Base-by-base conservation (phyloP, 2,329 filamentous ascomycete species). In the Stemphylium vesicarium region DNA sequence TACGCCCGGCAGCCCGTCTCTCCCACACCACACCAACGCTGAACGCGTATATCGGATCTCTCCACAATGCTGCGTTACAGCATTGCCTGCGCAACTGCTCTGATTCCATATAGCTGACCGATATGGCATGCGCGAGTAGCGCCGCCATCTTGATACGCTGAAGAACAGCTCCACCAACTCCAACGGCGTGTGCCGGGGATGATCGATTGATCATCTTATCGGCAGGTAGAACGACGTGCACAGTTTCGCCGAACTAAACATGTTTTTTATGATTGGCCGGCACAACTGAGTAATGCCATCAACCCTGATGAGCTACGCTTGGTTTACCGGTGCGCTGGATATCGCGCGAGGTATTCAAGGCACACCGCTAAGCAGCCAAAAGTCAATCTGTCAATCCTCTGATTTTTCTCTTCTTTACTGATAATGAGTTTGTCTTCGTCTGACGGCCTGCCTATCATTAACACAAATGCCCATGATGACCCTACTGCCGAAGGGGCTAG, bases 401-500 rank as follows among this genome's bases (percentile, higher is more conserved):
- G 15, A 35, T 31, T 37, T 31, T 42, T 33, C 16, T 46, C 22
- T 35, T 55, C 39, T 13, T 22, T 29, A 29, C 22, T 36, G 10
- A 29, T 22, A 31, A 39, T 29, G 45, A 40, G 15, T 11, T 45
- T 55, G 41, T 50, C 47, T 26, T 24, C 22, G 13, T 51, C 52
- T 13, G 51, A 50, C 37, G n/a, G 16, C 24, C 13, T 22, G 29
- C 31, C 36, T 33, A 41, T 41, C 26, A 26, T 40, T 39, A 55
- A 50, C 31, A 16, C 38, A 42, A 31, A 26, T 32, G 36, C 40
- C 47, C 31, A 38, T 37, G 41, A 36, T 15, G 41, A 41, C 18
- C 42, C 47, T 35, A 50, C 35, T n/a, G 37, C 49, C 39, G 59
- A 65, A 63, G 57, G 40, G 55, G 62, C 59, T 63, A 68, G 58